A percentile compares a stretch with the other conserved stretches of the same genome.
These are phyloP conservation scores for Botrytis galanthina DNA, from an alignment of 2,329 filamentous ascomycete species.

Conservation along the genomic window DNA sequence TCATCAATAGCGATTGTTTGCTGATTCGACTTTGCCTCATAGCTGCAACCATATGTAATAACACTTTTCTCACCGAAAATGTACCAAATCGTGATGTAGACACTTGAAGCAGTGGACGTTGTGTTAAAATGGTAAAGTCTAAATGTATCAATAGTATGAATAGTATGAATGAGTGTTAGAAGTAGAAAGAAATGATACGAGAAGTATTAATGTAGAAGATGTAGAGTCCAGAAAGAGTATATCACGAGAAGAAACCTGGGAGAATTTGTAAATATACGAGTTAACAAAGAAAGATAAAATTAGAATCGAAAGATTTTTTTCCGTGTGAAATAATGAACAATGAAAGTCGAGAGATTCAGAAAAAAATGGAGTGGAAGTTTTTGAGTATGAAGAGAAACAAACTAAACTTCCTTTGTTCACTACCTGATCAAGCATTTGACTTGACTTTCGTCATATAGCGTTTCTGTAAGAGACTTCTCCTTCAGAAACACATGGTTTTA, in stretches of 20 bases:
- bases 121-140: conserved; percentile 11
- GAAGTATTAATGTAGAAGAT: conserved; percentile 28
- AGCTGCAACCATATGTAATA: conserved; percentile 3
- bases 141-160: conserved; percentile 13
- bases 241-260: not conserved
- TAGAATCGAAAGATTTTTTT: not conserved
- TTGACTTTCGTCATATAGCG: conserved; percentile 26
- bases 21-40: conserved; percentile 29
- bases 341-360: conserved; percentile 29
- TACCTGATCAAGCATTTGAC: conserved; percentile 23
- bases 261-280: conserved; percentile 1
- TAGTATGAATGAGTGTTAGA: conserved; percentile 25
- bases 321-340: conserved; percentile 1
- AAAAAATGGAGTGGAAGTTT: conserved; percentile 29
- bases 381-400: conserved; percentile 6
- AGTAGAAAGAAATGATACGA: conserved; percentile 24
- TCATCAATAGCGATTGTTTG: conserved; percentile 25
- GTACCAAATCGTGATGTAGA: not conserved
- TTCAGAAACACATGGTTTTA: conserved; percentile 3
- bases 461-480: conserved; percentile 6
- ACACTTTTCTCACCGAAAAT: not conserved
- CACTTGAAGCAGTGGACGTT: conserved; percentile 2
- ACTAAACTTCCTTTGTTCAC: conserved; percentile 21
- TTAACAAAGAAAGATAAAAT: conserved; percentile 14
- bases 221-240: not conserved